Percentiles rank a stretch among this genome's conserved stretches.
Evolutionary conservation across 139 green algal species (phyloP).

Genomic region (Chlamydomonas urium): DNA sequence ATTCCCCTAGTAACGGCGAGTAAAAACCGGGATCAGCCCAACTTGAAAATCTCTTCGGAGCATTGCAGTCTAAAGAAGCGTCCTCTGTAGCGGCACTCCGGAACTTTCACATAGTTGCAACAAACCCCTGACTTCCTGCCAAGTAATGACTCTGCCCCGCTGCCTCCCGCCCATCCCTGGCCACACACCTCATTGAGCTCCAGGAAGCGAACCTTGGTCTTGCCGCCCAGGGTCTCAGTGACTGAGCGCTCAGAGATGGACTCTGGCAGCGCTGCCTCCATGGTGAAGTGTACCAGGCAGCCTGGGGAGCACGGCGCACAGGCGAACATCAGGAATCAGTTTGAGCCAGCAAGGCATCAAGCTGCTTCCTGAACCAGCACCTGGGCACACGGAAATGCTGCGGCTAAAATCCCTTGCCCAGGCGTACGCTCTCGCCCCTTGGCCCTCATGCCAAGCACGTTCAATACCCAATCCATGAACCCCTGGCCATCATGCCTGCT

Average conservation of each 20-base stretch:
- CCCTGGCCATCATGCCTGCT: no score
- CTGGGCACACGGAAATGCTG: no score
- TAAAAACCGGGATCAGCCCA: slow-evolving; percentile 30
- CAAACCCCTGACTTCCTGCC: no score
- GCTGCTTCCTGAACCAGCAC: no score
- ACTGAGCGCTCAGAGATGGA: slow-evolving; percentile 33
- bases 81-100: slow-evolving; percentile 54
- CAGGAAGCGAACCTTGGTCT: slow-evolving; percentile 44
- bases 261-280: slow-evolving; percentile 34
- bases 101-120: no score
- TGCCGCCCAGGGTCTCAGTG: slow-evolving; percentile 47
- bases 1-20: slow-evolving; percentile 78
- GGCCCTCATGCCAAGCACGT: no score
- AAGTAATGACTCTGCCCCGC: no score
- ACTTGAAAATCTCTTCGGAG: slow-evolving; percentile 80
- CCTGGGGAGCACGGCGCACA: slow-evolving; percentile 16
- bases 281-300: slow-evolving; percentile 38
- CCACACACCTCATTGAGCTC: slow-evolving; percentile 42
- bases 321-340: background rate
- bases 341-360: background rate
- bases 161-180: no score
- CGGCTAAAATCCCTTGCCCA: no score
- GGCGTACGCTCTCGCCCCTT: no score
- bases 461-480: no score
- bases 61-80: slow-evolving; percentile 88